Conservation (phyloP, 169 alveolate genomes). For the Cryptosporidium parvum region DNA sequence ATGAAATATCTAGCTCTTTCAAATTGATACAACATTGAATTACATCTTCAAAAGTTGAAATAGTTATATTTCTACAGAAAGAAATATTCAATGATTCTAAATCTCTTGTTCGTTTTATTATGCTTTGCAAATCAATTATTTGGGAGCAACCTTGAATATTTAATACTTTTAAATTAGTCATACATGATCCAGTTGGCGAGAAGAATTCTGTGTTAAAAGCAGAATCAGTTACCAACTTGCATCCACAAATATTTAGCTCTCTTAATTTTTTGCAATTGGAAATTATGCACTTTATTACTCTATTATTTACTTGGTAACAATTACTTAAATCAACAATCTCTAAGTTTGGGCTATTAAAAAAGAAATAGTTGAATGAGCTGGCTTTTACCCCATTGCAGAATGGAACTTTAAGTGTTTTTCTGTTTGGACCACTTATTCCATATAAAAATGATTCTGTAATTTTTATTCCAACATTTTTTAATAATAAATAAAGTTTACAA, state of each 20-base stretch:
- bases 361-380: slow-evolving; percentile 52
- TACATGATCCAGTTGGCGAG: slow-evolving; percentile 36
- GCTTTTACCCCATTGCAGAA: slow-evolving; percentile 57
- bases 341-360: slow-evolving; percentile 52
- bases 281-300: slow-evolving; percentile 42
- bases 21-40: slow-evolving; percentile 48
- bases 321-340: slow-evolving; percentile 57
- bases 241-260: slow-evolving; percentile 39
- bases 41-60: slow-evolving; percentile 42
- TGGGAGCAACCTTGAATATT: slow-evolving; percentile 41
- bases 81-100: slow-evolving; percentile 53
- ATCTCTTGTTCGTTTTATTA: slow-evolving; percentile 35
- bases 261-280: slow-evolving; percentile 43
- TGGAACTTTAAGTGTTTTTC: slow-evolving; percentile 21
- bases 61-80: slow-evolving; percentile 33
- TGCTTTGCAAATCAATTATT: slow-evolving; percentile 35
- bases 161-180: slow-evolving; percentile 37
- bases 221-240: slow-evolving; percentile 69
- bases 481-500: slow-evolving; percentile 3
- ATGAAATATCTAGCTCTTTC: slow-evolving; percentile 62
- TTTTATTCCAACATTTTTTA: slow-evolving; percentile 38
- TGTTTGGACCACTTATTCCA: slow-evolving; percentile 67
- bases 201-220: slow-evolving; percentile 52
- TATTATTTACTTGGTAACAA: slow-evolving; percentile 62
- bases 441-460: slow-evolving; percentile 70